Percentiles rank a stretch among this genome's conserved stretches.
Evolutionary conservation across 495 filamentous ascomycete genomes (phyloP).

Genomic region (Staphylotrichum tortipilum): DNA sequence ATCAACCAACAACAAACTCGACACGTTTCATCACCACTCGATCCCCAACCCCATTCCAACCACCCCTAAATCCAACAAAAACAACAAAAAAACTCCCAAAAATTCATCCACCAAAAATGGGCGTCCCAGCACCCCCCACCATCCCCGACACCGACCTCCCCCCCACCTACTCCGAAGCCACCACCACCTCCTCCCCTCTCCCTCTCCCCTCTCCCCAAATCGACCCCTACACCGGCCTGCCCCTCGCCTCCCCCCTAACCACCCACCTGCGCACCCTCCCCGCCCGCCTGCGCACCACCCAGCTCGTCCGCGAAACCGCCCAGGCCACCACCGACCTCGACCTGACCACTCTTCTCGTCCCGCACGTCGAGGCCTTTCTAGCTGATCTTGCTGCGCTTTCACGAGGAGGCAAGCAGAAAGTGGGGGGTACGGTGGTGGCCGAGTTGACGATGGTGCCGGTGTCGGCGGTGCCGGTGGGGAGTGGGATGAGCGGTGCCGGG

Average conservation of each 20-base stretch:
- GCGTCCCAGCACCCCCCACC: constrained; percentile 2
- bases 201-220: background rate
- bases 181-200: background rate
- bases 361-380: constrained; percentile 33
- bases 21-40: background rate
- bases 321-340: constrained; percentile 28
- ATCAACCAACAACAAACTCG: too few species aligned
- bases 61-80: background rate
- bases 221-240: background rate
- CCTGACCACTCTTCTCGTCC: constrained; percentile 26
- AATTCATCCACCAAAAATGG: background rate
- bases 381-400: too few species aligned
- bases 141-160: constrained; percentile 21
- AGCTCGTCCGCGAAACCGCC: constrained; percentile 19
- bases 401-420: too few species aligned
- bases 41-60: constrained; percentile 9
- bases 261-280: constrained; percentile 33
- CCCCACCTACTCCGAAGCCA: constrained; percentile 30
- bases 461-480: constrained; percentile 25
- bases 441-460: constrained; percentile 36
- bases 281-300: constrained; percentile 26
- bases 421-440: constrained; percentile 10
- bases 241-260: constrained; percentile 29
- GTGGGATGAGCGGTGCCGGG: constrained; percentile 24
- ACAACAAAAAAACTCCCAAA: background rate